phyloP scores from a whole-genome alignment of 2,329 filamentous ascomycete genomes.

The Aspergillus hiratsukae region DNA sequence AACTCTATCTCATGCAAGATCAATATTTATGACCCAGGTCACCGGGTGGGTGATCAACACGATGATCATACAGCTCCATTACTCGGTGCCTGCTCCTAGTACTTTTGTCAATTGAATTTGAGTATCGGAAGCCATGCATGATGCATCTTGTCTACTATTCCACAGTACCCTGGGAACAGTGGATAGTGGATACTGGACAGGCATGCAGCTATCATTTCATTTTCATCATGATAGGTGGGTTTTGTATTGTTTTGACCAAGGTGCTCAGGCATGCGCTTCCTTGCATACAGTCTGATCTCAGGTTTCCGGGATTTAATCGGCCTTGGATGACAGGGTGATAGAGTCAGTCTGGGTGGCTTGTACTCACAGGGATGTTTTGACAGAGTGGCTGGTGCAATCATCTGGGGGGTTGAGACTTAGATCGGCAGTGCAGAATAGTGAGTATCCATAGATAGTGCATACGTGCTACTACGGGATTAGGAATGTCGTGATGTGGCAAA shows the following conservation, averaged over 20 bases:
- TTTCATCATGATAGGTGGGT: neutral
- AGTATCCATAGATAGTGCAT: neutral
- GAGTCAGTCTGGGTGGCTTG: neutral
- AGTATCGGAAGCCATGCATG: neutral
- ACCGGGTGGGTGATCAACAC: neutral
- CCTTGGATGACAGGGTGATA: neutral
- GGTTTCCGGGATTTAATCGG: neutral
- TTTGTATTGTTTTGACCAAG: neutral
- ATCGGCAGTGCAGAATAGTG: neutral
- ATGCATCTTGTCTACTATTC: neutral
- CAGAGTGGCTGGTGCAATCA: neutral
- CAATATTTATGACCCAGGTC: neutral
- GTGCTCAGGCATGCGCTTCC: neutral
- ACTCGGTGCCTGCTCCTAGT: neutral
- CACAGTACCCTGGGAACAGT: no score
- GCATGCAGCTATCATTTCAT: neutral
- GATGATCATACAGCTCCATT: neutral
- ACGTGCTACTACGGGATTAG: neutral
- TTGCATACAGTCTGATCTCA: neutral
- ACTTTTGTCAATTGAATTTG: neutral
- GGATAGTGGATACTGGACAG: neutral
- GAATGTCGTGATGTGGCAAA: constrained; percentile 1
- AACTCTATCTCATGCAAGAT: neutral
- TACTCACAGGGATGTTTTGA: neutral
- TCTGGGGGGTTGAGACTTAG: neutral